Percentiles rank a stretch among this genome's conserved stretches.
phyloP scores from a whole-genome alignment of 208 protist species.

The Acanthamoeba royreba region DNA sequence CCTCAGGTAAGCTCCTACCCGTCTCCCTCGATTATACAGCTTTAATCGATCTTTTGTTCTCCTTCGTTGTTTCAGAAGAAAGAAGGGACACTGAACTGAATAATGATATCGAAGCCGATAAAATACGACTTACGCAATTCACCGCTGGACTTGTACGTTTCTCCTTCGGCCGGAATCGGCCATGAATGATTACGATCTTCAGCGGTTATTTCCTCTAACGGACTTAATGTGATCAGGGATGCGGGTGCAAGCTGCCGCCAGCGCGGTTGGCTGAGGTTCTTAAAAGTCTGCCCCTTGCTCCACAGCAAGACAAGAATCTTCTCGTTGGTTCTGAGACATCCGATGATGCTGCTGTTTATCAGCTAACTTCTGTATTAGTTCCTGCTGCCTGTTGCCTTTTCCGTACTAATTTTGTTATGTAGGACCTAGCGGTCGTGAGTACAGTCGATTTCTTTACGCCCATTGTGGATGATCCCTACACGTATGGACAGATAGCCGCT shows the following conservation, averaged over 20 bases:
- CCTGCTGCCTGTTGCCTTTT: not conserved
- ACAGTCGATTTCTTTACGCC: constrained; percentile 51
- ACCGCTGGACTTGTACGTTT: constrained; percentile 41
- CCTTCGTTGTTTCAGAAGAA: not conserved
- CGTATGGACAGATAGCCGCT: constrained; percentile 42
- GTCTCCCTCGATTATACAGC: not conserved
- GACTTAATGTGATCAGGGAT: constrained; percentile 44
- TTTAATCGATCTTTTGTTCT: not conserved
- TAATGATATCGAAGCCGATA: not conserved
- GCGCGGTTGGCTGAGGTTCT: constrained; percentile 53
- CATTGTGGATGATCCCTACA: constrained; percentile 40
- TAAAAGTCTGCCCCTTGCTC: not conserved
- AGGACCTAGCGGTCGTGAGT: constrained; percentile 34
- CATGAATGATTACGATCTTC: not conserved
- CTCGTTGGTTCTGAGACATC: constrained; percentile 66
- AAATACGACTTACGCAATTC: constrained; percentile 38
- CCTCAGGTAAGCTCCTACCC: not conserved
- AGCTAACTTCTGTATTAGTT: not conserved
- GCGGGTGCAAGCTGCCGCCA: constrained; percentile 66
- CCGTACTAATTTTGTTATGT: not conserved
- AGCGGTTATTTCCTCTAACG: not conserved
- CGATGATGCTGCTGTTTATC: constrained; percentile 66
- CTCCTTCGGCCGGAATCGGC: too few species aligned
- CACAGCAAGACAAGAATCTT: constrained; percentile 45
- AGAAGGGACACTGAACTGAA: not conserved